Evolutionary conservation across 2,329 filamentous ascomycete genomes (phyloP), one percentile per base, ranked within the genome.

Genomic region (Dactylellina sp.): DNA sequence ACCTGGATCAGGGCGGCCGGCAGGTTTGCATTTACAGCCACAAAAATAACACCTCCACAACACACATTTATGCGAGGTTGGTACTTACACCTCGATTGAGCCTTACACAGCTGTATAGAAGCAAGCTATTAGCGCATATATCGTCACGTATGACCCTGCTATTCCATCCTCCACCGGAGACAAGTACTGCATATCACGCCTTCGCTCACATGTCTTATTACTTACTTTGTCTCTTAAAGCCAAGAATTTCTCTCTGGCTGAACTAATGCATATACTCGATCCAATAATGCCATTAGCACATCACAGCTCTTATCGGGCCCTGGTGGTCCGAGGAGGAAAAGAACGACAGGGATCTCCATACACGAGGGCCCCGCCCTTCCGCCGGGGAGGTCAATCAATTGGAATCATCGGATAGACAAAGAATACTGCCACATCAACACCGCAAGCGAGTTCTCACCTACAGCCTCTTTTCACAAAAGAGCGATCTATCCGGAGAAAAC

Each of bases 31-130:
- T 32, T 9, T 32, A 32, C 28, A 37, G 18, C 22, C 39, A 20
- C 20, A 14, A 44, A 57, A 57, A 57, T 57, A 42, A 28, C 53
- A 57, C 53, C 14, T 42, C 20, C 20, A 25, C 53, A 57, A 57
- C 53, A 57, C 53, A 28, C 47, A 7, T 32, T n/a, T 32, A 32
- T 14, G 49, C 46, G 46, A 50, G 49, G 49, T 7, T 37, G 49
- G 49, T 24, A n/a, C n/a, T n/a, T 3, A 7, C 22, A 52, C 2
- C 47, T 22, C n/a, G 18, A 47, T 14, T 40, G 37, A 40, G 37
- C 37, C 28, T 32, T 32, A 4, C 28, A 32, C 28, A 32, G 5
- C 12, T 18, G n/a, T n/a, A n/a, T n/a, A n/a, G n/a, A n/a, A n/a
- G n/a, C n/a, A 42, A 2, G 20, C 9, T 20, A 22, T 12, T 18